Evolutionary conservation across 2,329 filamentous ascomycete genomes (phyloP), one percentile per base, ranked within the genome.

Genomic region (Eutypa lata): DNA sequence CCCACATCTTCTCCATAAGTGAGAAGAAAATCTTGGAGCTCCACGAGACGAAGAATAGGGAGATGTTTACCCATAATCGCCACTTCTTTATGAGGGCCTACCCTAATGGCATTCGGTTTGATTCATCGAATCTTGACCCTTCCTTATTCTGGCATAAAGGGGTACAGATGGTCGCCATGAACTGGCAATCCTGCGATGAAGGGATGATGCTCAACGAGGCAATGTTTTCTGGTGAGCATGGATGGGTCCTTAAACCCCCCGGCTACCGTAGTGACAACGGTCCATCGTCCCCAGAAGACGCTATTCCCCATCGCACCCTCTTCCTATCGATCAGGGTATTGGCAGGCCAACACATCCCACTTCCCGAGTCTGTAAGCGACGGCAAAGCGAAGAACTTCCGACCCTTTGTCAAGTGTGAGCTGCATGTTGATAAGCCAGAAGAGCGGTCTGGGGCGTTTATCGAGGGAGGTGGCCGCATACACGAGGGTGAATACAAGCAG

Each of bases 181-280:
- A 99, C 69, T 97, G 94, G 93, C 94, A 99, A 71, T 93, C 88
- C 2, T 88, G 92, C 61, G 93, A 97, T 67, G 84, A 94, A 52
- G 90, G 90, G 43, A 95, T 97, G 83, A 95, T 97, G 78, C 83
- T 99, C 67, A 97, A 97, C 66, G 89, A 96, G 64, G 94, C 89
- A 67, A 97, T 99, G 94, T 99, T 97, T 68, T 90, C 91, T 35
- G 89, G 85, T 10, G 88, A 89, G 48, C 76, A 82, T 42, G 92
- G 93, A 40, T 97, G 90, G 89, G 84, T 92, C 2, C 77, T 94
- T 56, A 97, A 97, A 71, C 91, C 92, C 0, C 68, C 79, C 31
- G 87, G 87, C 16, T 94, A 91, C 68, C 86, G 84, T 54, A 77
- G 75, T 58, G 66, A 71, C 18, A 71, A 75, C 53, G 52, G 51